phyloP scores from a whole-genome alignment of 495 filamentous ascomycete genomes.

The Aspergillus sclerotioniger region DNA sequence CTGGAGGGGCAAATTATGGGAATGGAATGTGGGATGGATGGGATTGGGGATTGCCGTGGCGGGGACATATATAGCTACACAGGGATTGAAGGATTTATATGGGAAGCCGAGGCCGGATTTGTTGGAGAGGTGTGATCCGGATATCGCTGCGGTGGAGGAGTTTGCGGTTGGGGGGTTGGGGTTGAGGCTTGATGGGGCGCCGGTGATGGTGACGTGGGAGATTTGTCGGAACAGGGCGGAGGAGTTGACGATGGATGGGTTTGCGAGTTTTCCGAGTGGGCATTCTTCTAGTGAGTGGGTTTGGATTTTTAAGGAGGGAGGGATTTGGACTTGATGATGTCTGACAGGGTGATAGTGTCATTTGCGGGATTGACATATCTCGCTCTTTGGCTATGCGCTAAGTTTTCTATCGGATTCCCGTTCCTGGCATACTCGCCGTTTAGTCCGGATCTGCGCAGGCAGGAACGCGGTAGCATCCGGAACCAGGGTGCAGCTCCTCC shows the following conservation, averaged over 20 bases:
- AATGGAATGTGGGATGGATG: conserved; percentile 64
- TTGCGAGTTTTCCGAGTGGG: conserved; percentile 65
- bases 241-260: conserved; percentile 54
- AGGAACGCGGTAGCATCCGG: conserved; percentile 33
- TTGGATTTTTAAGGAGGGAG: background rate
- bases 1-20: conserved; percentile 56
- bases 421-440: conserved; percentile 50
- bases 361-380: conserved; percentile 65
- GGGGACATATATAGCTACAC: conserved; percentile 54
- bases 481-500: conserved; percentile 59
- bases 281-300: conserved; percentile 60
- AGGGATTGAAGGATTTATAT: conserved; percentile 61
- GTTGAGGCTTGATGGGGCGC: conserved; percentile 36
- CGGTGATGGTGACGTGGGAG: conserved; percentile 48
- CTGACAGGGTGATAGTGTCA: conserved; percentile 41
- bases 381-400: conserved; percentile 61
- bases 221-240: conserved; percentile 51
- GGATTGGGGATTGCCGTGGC: conserved; percentile 59
- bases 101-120: conserved; percentile 67
- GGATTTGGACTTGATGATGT: background rate
- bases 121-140: conserved; percentile 58
- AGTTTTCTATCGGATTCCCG: conserved; percentile 61
- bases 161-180: conserved; percentile 54
- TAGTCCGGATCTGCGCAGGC: conserved; percentile 22
- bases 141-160: conserved; percentile 40